These are phyloP conservation scores for Prunus kanzakura DNA, from an alignment of 306 rosid species.

Conservation along the genomic window DNA sequence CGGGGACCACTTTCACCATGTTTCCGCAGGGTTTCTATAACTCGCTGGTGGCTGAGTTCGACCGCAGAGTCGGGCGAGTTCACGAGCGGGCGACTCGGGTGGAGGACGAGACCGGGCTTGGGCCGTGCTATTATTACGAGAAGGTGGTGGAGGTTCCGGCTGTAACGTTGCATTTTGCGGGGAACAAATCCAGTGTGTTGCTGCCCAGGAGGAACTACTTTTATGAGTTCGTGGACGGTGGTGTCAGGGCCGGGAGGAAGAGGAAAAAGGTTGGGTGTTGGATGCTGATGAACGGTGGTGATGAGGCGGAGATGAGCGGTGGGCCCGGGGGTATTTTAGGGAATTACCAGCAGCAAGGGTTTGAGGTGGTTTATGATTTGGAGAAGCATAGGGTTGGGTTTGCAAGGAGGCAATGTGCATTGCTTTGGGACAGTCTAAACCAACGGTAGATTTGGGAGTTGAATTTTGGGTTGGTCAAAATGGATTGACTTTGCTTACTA, in stretches of 20 bases:
- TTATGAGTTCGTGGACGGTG: slow-evolving; percentile 67
- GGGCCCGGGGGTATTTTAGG: slow-evolving; percentile 94
- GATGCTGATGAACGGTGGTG: slow-evolving; percentile 95
- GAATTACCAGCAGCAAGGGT: slow-evolving; percentile 91
- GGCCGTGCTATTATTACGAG: slow-evolving; percentile 64
- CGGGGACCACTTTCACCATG: slow-evolving; percentile 94
- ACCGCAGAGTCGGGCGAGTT: slow-evolving; percentile 52
- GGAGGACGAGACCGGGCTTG: slow-evolving; percentile 67
- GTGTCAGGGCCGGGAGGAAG: slow-evolving; percentile 37
- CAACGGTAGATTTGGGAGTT: slow-evolving; percentile 10
- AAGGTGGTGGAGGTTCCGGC: slow-evolving; percentile 42
- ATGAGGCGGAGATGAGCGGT: slow-evolving; percentile 60
- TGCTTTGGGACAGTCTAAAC: slow-evolving; percentile 76
- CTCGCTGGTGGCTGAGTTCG: slow-evolving; percentile 68
- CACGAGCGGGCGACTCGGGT: slow-evolving; percentile 58
- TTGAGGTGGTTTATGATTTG: slow-evolving; percentile 82
- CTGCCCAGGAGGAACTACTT: slow-evolving; percentile 73
- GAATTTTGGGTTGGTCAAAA: not conserved
- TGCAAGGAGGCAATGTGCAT: slow-evolving; percentile 71
- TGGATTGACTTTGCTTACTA: not conserved
- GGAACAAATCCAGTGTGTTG: slow-evolving; percentile 59
- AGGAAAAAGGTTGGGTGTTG: slow-evolving; percentile 68
- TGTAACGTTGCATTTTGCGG: slow-evolving; percentile 66
- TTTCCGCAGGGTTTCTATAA: slow-evolving; percentile 58
- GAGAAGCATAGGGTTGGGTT: slow-evolving; percentile 74